phyloP scores from a whole-genome alignment of 257 asterid species.

The Orobanche coerulescens region DNA sequence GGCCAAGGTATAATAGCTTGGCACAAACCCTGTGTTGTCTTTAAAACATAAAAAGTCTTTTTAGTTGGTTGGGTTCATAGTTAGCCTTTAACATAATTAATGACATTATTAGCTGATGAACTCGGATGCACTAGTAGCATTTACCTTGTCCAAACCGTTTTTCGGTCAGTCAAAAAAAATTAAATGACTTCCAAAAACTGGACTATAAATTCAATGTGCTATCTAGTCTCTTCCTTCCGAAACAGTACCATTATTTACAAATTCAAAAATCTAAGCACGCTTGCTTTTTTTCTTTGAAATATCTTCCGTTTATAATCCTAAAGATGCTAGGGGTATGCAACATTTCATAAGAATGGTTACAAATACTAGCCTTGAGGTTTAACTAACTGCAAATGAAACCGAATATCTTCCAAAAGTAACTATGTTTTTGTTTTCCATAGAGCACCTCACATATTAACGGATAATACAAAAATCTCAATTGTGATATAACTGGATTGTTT shows the following conservation, averaged over 20 bases:
- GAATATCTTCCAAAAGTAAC: too few species aligned
- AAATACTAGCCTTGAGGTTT: too few species aligned
- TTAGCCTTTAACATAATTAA: slow-evolving; percentile 12
- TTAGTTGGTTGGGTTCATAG: slow-evolving; percentile 1
- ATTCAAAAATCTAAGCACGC: not conserved
- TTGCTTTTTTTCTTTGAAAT: not conserved
- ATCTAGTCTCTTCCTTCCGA: not conserved
- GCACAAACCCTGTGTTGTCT: not conserved
- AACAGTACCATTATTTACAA: not conserved
- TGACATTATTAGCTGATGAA: not conserved
- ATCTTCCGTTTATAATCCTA: not conserved
- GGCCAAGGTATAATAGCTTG: not conserved
- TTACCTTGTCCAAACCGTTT: slow-evolving; percentile 5
- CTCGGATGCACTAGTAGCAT: slow-evolving; percentile 3
- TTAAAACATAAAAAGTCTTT: not conserved
- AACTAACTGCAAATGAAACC: too few species aligned
- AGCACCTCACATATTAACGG: not conserved
- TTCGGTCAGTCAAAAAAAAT: not conserved
- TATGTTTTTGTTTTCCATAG: not conserved
- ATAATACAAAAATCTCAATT: not conserved
- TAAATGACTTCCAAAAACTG: not conserved
- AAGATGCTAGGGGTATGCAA: not conserved
- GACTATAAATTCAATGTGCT: not conserved
- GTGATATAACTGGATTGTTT: not conserved
- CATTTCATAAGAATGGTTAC: not conserved